A percentile compares a stretch with the other conserved stretches of the same genome.
These are phyloP conservation scores for Exserohilum turcica DNA, from an alignment of 2,329 filamentous ascomycete species.

Conservation along the genomic window DNA sequence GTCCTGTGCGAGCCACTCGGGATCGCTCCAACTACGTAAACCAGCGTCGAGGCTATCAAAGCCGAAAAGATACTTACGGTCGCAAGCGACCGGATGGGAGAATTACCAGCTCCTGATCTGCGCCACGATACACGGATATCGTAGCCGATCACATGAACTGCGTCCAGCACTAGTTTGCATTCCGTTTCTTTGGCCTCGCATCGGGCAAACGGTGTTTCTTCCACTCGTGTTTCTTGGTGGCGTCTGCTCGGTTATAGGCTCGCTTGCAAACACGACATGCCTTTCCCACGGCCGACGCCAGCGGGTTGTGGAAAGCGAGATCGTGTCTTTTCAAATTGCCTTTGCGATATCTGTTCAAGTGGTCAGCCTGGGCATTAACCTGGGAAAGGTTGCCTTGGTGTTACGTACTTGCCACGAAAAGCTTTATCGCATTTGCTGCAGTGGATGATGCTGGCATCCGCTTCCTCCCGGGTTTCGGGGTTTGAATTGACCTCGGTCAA, in stretches of 20 bases:
- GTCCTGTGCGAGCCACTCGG: neutral
- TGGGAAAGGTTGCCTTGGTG: neutral
- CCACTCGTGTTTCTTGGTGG: conserved; percentile 23
- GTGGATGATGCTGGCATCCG: neutral
- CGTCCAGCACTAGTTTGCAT: neutral
- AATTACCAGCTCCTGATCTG: conserved; percentile 14
- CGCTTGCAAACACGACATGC: conserved; percentile 10
- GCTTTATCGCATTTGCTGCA: conserved; percentile 3
- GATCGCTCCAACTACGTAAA: neutral
- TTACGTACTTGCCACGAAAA: conserved; percentile 15
- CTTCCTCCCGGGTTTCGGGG: too few species aligned
- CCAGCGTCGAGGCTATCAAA: neutral
- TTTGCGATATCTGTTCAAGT: conserved; percentile 11
- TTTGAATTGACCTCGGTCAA: neutral
- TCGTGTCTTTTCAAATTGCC: conserved; percentile 19
- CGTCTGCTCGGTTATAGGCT: conserved; percentile 16
- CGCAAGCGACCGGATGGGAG: conserved; percentile 2
- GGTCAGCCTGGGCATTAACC: conserved; percentile 2
- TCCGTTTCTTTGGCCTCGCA: conserved; percentile 16
- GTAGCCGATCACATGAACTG: neutral
- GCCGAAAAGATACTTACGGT: neutral
- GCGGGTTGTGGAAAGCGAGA: neutral
- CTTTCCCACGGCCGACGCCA: neutral
- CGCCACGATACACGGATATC: neutral
- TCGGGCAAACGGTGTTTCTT: conserved; percentile 11